Evolutionary conservation across 192 early-diverging fungal species (phyloP).

Genomic region (Allomyces macrogynus): DNA sequence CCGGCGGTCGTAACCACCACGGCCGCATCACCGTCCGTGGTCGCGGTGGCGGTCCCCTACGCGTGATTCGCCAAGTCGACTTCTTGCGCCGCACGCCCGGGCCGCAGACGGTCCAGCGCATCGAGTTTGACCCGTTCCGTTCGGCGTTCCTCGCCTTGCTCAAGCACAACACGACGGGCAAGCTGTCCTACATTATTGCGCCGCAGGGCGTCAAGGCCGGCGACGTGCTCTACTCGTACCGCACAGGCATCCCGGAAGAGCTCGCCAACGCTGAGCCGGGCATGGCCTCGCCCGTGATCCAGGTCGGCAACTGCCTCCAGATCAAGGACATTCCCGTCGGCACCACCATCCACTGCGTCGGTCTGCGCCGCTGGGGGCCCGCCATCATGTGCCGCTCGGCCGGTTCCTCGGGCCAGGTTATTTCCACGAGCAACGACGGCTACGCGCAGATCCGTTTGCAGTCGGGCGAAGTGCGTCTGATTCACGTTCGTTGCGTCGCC

Average conservation of each 20-base stretch:
- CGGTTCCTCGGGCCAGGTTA: constrained; percentile 64
- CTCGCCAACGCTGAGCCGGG: constrained; percentile 17
- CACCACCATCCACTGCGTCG: constrained; percentile 69
- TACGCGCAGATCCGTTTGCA: constrained; percentile 67
- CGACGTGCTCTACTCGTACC: constrained; percentile 45
- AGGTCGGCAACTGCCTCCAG: constrained; percentile 73
- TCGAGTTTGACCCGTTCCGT: constrained; percentile 89
- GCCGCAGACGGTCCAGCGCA: constrained; percentile 58
- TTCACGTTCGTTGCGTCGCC: constrained; percentile 64
- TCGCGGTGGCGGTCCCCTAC: constrained; percentile 82
- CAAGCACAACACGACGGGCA: constrained; percentile 49
- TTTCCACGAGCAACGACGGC: constrained; percentile 52
- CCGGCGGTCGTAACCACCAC: constrained; percentile 71
- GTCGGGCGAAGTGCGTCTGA: constrained; percentile 69
- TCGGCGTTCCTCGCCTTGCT: constrained; percentile 71
- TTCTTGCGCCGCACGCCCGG: constrained; percentile 57
- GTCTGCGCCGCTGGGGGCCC: constrained; percentile 50
- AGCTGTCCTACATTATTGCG: constrained; percentile 70
- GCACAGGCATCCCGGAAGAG: constrained; percentile 4
- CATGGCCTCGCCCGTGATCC: constrained; percentile 23
- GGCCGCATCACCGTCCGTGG: constrained; percentile 80
- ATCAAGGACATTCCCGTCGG: constrained; percentile 83
- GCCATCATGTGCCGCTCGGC: constrained; percentile 66
- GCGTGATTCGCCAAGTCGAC: constrained; percentile 67
- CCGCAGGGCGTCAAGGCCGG: constrained; percentile 55